phyloP scores from a whole-genome alignment of 2,329 filamentous ascomycete genomes.

The Niveomyces coronatus region DNA sequence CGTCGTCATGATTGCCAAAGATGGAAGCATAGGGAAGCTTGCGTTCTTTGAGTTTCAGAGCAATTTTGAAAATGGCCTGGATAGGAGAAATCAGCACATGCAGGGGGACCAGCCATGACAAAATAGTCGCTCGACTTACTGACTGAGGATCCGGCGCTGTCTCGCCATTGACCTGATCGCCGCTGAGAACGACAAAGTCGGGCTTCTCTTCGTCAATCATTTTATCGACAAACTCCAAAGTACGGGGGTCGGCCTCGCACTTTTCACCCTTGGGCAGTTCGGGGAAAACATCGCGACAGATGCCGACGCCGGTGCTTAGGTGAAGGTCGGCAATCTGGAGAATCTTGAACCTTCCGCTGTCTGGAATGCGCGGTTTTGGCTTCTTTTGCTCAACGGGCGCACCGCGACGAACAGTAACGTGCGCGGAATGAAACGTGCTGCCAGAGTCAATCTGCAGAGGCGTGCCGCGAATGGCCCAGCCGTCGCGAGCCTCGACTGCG shows the following conservation, averaged over 20 bases:
- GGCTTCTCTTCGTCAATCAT: conserved; percentile 89
- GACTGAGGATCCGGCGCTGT: conserved; percentile 85
- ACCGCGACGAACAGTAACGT: conserved; percentile 71
- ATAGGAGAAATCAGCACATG: conserved; percentile 21
- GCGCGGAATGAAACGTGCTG: conserved; percentile 53
- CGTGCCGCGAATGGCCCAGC: conserved; percentile 71
- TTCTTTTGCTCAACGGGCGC: conserved; percentile 52
- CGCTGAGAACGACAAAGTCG: conserved; percentile 81
- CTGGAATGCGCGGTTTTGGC: conserved; percentile 65
- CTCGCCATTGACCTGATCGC: conserved; percentile 93
- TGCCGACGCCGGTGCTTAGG: conserved; percentile 77
- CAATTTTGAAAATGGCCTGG: conserved; percentile 89
- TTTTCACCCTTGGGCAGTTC: conserved; percentile 58
- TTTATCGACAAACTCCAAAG: conserved; percentile 75
- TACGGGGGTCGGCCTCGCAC: conserved; percentile 87
- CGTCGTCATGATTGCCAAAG: conserved; percentile 96
- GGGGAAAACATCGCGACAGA: conserved; percentile 79
- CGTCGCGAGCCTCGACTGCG: conserved; percentile 77
- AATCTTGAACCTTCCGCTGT: conserved; percentile 94
- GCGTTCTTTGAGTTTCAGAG: conserved; percentile 70
- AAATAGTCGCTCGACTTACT: too few species aligned
- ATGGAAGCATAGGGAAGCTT: conserved; percentile 90
- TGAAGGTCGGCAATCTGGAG: conserved; percentile 94
- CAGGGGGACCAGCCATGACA: too few species aligned
- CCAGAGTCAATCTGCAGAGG: conserved; percentile 60